A percentile compares a stretch with the other conserved stretches of the same genome.
phyloP scores from a whole-genome alignment of 768 basidiomycete genomes.

The Boletus bicolor region DNA sequence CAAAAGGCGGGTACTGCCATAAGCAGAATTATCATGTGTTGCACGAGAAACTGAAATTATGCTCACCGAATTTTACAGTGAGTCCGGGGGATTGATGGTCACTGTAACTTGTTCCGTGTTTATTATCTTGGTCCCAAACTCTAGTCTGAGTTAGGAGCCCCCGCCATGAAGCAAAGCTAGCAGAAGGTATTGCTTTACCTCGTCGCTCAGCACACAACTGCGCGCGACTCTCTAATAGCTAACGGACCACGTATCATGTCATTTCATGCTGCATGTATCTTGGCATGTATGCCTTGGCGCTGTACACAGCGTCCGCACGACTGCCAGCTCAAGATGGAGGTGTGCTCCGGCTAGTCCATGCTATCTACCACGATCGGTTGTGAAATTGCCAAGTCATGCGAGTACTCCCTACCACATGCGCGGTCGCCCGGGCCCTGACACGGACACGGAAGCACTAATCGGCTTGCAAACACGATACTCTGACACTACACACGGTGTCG shows the following conservation, averaged over 20 bases:
- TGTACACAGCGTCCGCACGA: background rate
- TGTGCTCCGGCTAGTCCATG: background rate
- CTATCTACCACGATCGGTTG: background rate
- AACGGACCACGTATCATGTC: no score
- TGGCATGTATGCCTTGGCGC: no score
- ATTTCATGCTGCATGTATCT: no score
- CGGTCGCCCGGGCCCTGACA: conserved; percentile 2
- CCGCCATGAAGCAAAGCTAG: background rate
- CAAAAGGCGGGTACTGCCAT: no score
- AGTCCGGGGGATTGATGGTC: background rate
- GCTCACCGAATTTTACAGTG: no score
- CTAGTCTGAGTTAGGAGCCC: no score
- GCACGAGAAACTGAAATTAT: no score
- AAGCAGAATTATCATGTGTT: no score
- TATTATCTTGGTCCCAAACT: background rate
- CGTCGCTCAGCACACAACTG: no score
- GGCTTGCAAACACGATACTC: background rate
- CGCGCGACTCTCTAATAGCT: no score
- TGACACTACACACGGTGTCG: background rate
- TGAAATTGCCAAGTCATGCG: background rate
- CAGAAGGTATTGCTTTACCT: no score
- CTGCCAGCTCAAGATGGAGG: background rate
- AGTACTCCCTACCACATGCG: background rate
- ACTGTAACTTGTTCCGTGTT: background rate
- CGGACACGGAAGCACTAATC: background rate